Evolutionary conservation across 2,329 filamentous ascomycete genomes (phyloP).

Genomic region (Claviceps cyperi): DNA sequence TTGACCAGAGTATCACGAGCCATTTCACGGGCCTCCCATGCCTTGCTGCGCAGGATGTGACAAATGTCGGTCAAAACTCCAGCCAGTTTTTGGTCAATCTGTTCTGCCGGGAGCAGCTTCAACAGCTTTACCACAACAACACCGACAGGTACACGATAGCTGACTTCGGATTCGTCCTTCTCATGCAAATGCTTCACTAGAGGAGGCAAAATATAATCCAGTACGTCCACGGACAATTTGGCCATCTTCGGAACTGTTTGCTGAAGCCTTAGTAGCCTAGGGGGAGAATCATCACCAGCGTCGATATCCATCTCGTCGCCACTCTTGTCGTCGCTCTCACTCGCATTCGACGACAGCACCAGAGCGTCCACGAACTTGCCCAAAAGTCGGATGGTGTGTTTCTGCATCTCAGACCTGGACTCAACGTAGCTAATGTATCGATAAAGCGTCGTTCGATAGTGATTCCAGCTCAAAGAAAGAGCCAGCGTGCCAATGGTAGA

Average conservation of each 20-base stretch:
- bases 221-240: conserved; percentile 59
- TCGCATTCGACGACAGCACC: conserved; percentile 35
- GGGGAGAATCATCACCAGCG: conserved; percentile 14
- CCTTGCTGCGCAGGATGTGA: conserved; percentile 79
- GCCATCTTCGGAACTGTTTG: conserved; percentile 50
- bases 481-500: conserved; percentile 62
- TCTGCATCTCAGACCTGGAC: conserved; percentile 69
- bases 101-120: conserved; percentile 58
- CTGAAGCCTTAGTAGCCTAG: conserved; percentile 33
- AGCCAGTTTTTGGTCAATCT: conserved; percentile 62
- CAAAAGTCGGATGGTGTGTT: conserved; percentile 70
- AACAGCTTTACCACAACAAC: conserved; percentile 81
- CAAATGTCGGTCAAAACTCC: conserved; percentile 82
- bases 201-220: conserved; percentile 61
- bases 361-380: conserved; percentile 71
- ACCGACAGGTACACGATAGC: conserved; percentile 78
- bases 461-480: conserved; percentile 71
- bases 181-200: conserved; percentile 78
- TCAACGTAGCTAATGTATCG: conserved; percentile 73
- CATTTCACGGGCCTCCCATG: conserved; percentile 80
- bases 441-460: conserved; percentile 73
- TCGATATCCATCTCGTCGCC: conserved; percentile 25
- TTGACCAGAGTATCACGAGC: conserved; percentile 77
- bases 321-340: conserved; percentile 16
- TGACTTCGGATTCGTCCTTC: conserved; percentile 90